Evolutionary conservation across 768 basidiomycete genomes (phyloP).

Genomic region (Suillus bovinus): DNA sequence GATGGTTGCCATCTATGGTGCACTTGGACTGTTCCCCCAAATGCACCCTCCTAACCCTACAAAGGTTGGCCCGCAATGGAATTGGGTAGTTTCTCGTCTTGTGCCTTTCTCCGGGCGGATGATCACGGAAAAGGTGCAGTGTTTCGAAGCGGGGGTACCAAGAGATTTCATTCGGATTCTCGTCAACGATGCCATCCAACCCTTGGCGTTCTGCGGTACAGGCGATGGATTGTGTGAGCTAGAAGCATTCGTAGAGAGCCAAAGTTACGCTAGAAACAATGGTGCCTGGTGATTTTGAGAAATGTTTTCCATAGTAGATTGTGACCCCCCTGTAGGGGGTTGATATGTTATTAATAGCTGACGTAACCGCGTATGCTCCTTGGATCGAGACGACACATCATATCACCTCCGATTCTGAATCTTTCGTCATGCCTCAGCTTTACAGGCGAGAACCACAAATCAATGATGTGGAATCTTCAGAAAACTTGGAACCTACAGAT

Average conservation of each 20-base stretch:
- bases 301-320: conserved; percentile 3
- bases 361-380: conserved; percentile 5
- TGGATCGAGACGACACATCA: conserved; percentile 24
- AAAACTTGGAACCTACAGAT: conserved; percentile 40
- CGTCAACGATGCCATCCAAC: conserved; percentile 73
- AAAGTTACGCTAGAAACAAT: conserved; percentile 59
- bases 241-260: conserved; percentile 63
- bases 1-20: conserved; percentile 74
- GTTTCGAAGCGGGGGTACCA: conserved; percentile 28
- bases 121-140: conserved; percentile 69
- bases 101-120: conserved; percentile 78
- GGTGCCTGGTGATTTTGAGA: conserved; percentile 61
- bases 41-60: conserved; percentile 16
- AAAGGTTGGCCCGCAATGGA: conserved; percentile 26
- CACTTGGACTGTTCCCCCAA: conserved; percentile 57
- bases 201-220: conserved; percentile 60
- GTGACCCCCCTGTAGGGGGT: background rate
- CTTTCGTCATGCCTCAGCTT: conserved; percentile 31
- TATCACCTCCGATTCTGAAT: conserved; percentile 18
- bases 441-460: conserved; percentile 24
- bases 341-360: background rate
- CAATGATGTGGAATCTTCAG: conserved; percentile 13
- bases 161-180: conserved; percentile 68
- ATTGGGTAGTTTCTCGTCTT: conserved; percentile 59
- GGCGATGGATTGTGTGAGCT: conserved; percentile 60